Conservation (phyloP, 306 rosid species). For the Begonia loranthoides region DNA sequence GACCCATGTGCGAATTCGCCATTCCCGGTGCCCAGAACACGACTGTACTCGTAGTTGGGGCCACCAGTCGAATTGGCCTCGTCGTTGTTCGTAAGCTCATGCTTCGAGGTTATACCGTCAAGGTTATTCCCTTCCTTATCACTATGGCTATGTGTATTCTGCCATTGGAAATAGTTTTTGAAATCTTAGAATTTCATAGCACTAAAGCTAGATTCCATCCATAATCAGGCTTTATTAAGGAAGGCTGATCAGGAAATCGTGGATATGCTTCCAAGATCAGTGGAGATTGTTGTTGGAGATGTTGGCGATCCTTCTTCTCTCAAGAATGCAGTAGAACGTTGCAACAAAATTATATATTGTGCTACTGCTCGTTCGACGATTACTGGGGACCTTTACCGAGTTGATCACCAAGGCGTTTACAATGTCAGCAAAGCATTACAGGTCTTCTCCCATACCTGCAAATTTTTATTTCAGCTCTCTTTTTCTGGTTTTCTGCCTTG, state of each 20-base stretch:
- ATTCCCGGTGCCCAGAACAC: constrained; percentile 91
- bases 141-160: constrained; percentile 1
- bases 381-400: constrained; percentile 82
- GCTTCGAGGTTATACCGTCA: constrained; percentile 83
- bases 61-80: constrained; percentile 85
- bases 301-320: constrained; percentile 75
- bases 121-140: constrained; percentile 23
- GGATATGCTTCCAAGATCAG: constrained; percentile 82
- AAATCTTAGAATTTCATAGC: background rate
- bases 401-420: constrained; percentile 78
- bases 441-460: constrained; percentile 21
- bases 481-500: background rate
- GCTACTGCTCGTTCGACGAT: constrained; percentile 91
- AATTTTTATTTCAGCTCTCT: background rate
- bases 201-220: background rate
- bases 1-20: constrained; percentile 88
- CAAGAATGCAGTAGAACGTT: constrained; percentile 54
- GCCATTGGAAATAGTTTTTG: background rate
- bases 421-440: constrained; percentile 84
- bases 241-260: constrained; percentile 51
- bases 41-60: constrained; percentile 81
- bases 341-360: constrained; percentile 78
- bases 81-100: constrained; percentile 83
- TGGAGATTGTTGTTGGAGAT: constrained; percentile 67
- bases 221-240: constrained; percentile 71